Conservation (phyloP, 2,329 filamentous ascomycete genomes). For the Gnomoniopsis smithogilvyi region DNA sequence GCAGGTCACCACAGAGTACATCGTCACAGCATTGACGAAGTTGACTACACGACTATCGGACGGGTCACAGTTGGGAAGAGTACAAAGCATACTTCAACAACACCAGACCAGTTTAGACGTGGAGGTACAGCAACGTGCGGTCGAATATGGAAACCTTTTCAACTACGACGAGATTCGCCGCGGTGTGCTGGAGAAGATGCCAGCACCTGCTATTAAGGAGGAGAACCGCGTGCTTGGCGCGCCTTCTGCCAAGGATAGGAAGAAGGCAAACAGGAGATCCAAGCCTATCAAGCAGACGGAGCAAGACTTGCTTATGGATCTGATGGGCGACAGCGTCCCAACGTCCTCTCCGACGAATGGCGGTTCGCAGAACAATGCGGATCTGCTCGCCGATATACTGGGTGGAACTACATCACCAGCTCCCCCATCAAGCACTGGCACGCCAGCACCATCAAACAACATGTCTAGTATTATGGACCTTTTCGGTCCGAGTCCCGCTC, state of each 20-base stretch:
- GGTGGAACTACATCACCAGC: conserved; percentile 61
- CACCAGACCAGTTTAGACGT: conserved; percentile 88
- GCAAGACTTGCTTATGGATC: conserved; percentile 84
- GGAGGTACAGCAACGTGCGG: conserved; percentile 92
- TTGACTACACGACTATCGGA: conserved; percentile 85
- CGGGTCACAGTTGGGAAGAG: conserved; percentile 77
- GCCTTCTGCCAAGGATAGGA: conserved; percentile 60
- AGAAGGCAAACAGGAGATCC: conserved; percentile 68
- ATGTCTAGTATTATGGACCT: conserved; percentile 85
- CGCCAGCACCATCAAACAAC: conserved; percentile 54
- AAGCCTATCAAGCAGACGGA: conserved; percentile 81
- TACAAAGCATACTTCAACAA: conserved; percentile 72
- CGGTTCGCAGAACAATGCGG: conserved; percentile 67
- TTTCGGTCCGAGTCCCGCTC: conserved; percentile 54
- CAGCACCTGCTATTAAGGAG: conserved; percentile 92
- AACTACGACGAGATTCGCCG: conserved; percentile 80
- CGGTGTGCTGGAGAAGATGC: conserved; percentile 97
- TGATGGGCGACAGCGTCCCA: conserved; percentile 78
- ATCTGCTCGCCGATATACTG: conserved; percentile 88
- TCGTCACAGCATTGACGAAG: conserved; percentile 92
- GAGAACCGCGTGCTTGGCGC: conserved; percentile 88
- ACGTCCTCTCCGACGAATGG: conserved; percentile 51
- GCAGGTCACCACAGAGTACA: conserved; percentile 91
- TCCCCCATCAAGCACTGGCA: conserved; percentile 40
- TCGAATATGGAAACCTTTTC: conserved; percentile 96